A percentile compares a stretch with the other conserved stretches of the same genome.
Conservation (phyloP, 257 asterid genomes). For the Apocynum venetum region DNA sequence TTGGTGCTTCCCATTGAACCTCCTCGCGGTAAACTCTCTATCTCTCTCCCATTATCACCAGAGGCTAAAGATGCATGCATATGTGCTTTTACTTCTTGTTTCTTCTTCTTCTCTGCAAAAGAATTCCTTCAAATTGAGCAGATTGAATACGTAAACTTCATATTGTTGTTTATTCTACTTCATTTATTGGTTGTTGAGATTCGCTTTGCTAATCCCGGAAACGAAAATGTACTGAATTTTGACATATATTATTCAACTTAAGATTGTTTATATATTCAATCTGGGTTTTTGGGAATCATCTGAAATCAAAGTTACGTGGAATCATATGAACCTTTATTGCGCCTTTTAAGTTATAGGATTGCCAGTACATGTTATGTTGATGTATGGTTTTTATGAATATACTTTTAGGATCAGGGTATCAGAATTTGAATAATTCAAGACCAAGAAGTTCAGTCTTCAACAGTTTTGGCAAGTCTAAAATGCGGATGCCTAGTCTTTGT, state of each 20-base stretch:
- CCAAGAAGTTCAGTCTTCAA: conserved; percentile 21
- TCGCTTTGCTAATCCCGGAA: background rate
- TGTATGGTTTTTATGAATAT: background rate
- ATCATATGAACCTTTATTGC: background rate
- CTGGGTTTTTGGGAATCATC: background rate
- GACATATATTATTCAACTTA: background rate
- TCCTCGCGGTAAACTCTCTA: no score
- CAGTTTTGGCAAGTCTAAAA: conserved; percentile 20
- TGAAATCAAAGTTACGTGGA: background rate
- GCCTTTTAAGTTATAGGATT: background rate
- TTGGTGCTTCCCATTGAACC: background rate
- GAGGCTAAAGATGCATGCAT: no score
- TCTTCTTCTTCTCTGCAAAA: background rate
- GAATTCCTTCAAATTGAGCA: background rate
- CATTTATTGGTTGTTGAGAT: background rate
- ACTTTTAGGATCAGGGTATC: background rate
- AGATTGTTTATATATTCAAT: background rate
- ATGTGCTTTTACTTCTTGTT: background rate
- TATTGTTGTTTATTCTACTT: background rate
- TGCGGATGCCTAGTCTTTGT: conserved; percentile 24
- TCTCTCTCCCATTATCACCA: no score
- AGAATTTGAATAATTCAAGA: conserved; percentile 11
- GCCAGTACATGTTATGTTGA: background rate
- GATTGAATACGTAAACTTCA: background rate
- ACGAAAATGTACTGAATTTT: background rate